Evolutionary conservation across 106 monocot species (phyloP).

Genomic region (Iris macrosiphon): DNA sequence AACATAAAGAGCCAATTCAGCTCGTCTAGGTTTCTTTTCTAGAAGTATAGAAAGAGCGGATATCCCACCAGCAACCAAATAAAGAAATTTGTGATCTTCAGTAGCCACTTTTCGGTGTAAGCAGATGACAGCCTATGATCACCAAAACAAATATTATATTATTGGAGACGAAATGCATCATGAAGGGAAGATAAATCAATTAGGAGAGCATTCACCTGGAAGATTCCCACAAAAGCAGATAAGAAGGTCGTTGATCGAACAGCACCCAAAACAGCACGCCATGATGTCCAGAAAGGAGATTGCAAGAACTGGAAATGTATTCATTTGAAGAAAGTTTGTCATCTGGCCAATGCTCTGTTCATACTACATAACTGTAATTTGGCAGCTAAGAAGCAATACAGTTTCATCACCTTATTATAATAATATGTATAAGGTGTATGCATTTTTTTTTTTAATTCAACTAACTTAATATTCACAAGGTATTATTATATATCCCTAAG

Average conservation of each 20-base stretch:
- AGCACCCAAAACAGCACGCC: slow-evolving; percentile 80
- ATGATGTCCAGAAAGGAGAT: slow-evolving; percentile 65
- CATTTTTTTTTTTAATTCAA: no score
- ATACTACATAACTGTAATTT: no score
- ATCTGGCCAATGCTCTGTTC: not conserved
- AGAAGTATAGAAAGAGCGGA: slow-evolving; percentile 80
- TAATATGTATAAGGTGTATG: no score
- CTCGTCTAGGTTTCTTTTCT: slow-evolving; percentile 88
- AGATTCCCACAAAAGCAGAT: slow-evolving; percentile 91
- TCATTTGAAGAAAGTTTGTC: slow-evolving; percentile 4
- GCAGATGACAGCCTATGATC: slow-evolving; percentile 66
- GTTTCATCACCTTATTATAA: no score
- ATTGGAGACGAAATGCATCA: not conserved
- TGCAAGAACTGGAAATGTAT: slow-evolving; percentile 67
- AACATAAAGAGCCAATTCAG: slow-evolving; percentile 93
- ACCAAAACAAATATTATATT: slow-evolving; percentile 11
- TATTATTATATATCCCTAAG: no score
- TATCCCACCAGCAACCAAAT: slow-evolving; percentile 85
- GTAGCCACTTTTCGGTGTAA: slow-evolving; percentile 80
- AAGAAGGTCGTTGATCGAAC: slow-evolving; percentile 90
- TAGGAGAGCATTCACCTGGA: slow-evolving; percentile 58
- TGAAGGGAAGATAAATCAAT: not conserved
- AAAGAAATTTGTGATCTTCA: slow-evolving; percentile 85
- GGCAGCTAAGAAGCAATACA: no score
- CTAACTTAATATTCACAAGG: no score